Percentiles rank a stretch among this genome's conserved stretches.
Evolutionary conservation across 2,329 filamentous ascomycete genomes (phyloP).

Genomic region (Tolypocladium pustulatum): DNA sequence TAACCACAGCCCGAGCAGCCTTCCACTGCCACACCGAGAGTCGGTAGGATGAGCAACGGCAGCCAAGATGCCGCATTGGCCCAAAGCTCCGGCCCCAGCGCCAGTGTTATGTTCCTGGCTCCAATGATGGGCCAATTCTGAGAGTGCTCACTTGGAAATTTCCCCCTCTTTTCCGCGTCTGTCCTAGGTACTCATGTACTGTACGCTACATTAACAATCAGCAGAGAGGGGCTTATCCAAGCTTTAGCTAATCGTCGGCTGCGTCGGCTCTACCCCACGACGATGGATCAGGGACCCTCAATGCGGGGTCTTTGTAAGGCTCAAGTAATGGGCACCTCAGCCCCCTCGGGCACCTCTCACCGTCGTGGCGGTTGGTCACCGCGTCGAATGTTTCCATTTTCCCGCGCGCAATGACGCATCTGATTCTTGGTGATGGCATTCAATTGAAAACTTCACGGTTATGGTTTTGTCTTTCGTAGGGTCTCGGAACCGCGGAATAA

Average conservation of each 20-base stretch:
- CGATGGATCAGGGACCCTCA: background rate
- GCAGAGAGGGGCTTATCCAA: background rate
- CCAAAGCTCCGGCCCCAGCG: background rate
- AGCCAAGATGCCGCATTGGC: background rate
- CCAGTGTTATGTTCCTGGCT: background rate
- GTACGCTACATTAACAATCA: background rate
- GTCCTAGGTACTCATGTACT: too few relatives aligned
- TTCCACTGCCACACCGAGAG: background rate
- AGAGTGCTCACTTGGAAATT: too few relatives aligned
- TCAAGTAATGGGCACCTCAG: background rate
- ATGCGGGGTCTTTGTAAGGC: slow-evolving; percentile 1
- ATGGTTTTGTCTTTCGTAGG: too few relatives aligned
- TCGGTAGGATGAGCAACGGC: background rate
- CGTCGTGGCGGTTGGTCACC: too few relatives aligned
- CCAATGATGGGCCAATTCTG: background rate
- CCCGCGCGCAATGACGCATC: background rate
- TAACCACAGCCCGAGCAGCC: background rate
- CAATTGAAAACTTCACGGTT: too few relatives aligned
- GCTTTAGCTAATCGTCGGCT: background rate
- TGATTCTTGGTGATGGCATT: background rate
- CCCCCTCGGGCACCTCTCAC: background rate
- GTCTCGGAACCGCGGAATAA: too few relatives aligned
- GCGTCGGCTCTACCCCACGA: background rate
- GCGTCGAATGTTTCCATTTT: background rate
- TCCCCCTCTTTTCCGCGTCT: background rate